phyloP scores from a whole-genome alignment of 148 eudicot genomes.

The Amaranthus hypochondriacus region DNA sequence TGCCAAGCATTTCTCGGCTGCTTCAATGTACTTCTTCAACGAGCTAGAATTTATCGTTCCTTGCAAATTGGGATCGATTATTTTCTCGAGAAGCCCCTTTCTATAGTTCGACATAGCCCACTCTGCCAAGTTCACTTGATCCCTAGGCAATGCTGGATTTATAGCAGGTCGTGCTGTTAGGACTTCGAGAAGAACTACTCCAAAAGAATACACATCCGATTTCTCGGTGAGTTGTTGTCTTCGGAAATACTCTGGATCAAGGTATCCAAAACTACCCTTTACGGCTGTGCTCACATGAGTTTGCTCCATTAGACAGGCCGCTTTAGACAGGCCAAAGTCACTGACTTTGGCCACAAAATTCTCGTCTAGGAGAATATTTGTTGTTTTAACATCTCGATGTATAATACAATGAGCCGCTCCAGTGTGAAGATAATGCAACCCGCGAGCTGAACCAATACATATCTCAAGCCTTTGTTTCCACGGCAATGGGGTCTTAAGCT shows the following conservation, averaged over 20 bases:
- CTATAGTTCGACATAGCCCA: conserved; percentile 55
- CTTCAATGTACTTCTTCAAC: conserved; percentile 47
- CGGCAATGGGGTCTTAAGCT: conserved; percentile 31
- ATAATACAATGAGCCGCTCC: conserved; percentile 64
- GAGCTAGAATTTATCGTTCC: conserved; percentile 40
- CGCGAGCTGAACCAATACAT: conserved; percentile 61
- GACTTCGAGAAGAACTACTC: conserved; percentile 57
- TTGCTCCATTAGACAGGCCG: conserved; percentile 48
- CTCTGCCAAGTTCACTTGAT: conserved; percentile 60
- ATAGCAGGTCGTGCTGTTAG: conserved; percentile 56
- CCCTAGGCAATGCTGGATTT: conserved; percentile 54
- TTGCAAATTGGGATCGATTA: conserved; percentile 43
- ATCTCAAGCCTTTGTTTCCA: conserved; percentile 69
- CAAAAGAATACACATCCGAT: conserved; percentile 65
- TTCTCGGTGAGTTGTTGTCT: conserved; percentile 63
- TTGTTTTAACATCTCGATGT: conserved; percentile 66
- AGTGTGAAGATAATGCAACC: conserved; percentile 67
- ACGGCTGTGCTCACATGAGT: conserved; percentile 67
- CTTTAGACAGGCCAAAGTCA: conserved; percentile 60
- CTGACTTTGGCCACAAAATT: conserved; percentile 59
- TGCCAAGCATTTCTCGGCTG: conserved; percentile 64
- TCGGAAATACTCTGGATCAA: conserved; percentile 60
- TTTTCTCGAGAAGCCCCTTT: conserved; percentile 43
- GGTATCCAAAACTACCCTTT: conserved; percentile 64
- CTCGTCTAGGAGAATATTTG: conserved; percentile 59